Evolutionary conservation across 345 rosid genomes (phyloP).

Genomic region (Citrus inodora): DNA sequence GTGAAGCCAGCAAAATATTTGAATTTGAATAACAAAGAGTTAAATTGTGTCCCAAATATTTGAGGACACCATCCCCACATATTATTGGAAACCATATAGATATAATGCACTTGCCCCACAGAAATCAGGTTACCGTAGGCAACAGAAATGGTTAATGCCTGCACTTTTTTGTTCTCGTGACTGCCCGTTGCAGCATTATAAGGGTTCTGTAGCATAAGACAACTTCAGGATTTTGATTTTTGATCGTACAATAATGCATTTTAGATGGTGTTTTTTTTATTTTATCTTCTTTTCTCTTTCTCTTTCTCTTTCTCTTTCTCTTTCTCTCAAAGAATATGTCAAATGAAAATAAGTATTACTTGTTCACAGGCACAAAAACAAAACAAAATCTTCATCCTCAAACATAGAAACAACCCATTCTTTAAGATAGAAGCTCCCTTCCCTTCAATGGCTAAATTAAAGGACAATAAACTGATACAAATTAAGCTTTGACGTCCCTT

Average conservation of each 20-base stretch:
- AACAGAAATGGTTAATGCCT: not conserved
- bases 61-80: not conserved
- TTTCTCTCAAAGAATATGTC: too few species aligned
- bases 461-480: too few species aligned
- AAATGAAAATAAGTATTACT: not conserved
- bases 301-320: too few species aligned
- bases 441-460: not conserved
- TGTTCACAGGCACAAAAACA: not conserved
- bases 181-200: not conserved
- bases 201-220: slow-evolving; percentile 1
- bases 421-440: not conserved
- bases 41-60: not conserved
- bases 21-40: not conserved
- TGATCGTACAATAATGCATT: slow-evolving; percentile 13
- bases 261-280: not conserved
- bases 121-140: not conserved
- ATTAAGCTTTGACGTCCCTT: not conserved
- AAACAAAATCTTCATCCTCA: slow-evolving; percentile 1
- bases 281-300: too few species aligned
- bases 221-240: not conserved
- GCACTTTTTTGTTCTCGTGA: slow-evolving; percentile 13
- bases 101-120: not conserved
- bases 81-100: not conserved
- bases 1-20: not conserved
- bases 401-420: not conserved